phyloP scores from a whole-genome alignment of 2,329 filamentous ascomycete genomes.

The Paraphaeosphaeria minitans region DNA sequence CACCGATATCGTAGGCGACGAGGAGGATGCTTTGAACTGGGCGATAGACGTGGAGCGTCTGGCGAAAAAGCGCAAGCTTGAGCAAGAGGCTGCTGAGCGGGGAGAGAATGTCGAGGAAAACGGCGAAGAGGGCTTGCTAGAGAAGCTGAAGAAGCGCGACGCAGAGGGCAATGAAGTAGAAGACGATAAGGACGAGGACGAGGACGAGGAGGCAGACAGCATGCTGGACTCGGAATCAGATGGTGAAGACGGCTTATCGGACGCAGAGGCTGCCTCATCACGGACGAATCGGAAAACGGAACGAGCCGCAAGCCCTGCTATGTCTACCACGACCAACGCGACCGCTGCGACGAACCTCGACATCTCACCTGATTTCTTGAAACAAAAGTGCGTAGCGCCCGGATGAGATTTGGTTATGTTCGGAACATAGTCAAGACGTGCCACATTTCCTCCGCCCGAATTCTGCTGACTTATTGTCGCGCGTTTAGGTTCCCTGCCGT shows the following conservation, averaged over 20 bases:
- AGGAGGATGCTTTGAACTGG: slow-evolving; percentile 50
- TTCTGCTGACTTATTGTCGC: no score
- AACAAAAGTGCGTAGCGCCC: slow-evolving; percentile 50
- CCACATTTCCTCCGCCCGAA: no score
- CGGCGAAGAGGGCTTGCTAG: slow-evolving; percentile 39
- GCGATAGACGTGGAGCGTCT: slow-evolving; percentile 53
- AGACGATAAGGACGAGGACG: slow-evolving; percentile 25
- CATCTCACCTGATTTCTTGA: slow-evolving; percentile 64
- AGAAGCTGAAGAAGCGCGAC: slow-evolving; percentile 38
- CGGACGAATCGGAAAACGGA: slow-evolving; percentile 44
- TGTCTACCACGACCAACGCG: slow-evolving; percentile 57
- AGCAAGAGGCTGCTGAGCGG: slow-evolving; percentile 42
- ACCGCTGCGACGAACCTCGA: slow-evolving; percentile 65
- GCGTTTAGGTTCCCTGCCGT: slow-evolving; percentile 57
- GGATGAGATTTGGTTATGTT: no score
- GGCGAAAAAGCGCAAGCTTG: slow-evolving; percentile 51
- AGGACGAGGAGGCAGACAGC: slow-evolving; percentile 62
- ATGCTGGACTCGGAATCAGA: slow-evolving; percentile 68
- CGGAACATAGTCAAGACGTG: no score
- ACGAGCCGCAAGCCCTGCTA: slow-evolving; percentile 60
- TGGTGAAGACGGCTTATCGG: slow-evolving; percentile 54
- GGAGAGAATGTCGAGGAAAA: slow-evolving; percentile 24
- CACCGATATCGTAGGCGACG: slow-evolving; percentile 59
- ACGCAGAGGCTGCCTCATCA: slow-evolving; percentile 56
- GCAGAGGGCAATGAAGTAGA: slow-evolving; percentile 25